These are phyloP conservation scores for Pestalotiopsis sp. DNA, from an alignment of 2,329 filamentous ascomycete species.

Conservation along the genomic window DNA sequence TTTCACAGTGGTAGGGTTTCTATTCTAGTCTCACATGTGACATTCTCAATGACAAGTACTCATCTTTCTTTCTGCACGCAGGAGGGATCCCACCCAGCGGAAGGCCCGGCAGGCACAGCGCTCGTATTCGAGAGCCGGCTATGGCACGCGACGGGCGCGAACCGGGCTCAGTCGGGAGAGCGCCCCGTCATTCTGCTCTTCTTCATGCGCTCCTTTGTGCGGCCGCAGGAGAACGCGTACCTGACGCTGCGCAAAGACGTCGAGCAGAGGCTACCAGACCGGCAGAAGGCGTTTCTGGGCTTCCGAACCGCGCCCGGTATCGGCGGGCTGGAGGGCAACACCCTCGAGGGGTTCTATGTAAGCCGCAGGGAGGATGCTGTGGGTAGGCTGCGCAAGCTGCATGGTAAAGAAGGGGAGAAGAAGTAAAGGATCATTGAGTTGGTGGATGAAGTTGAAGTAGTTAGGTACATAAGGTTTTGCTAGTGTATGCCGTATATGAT, in stretches of 20 bases:
- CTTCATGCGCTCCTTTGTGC: slow-evolving; percentile 32
- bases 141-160: slow-evolving; percentile 31
- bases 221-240: slow-evolving; percentile 32
- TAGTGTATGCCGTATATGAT: no score
- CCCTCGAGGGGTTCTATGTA: neutral
- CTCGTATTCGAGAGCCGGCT: slow-evolving; percentile 30
- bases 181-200: slow-evolving; percentile 19
- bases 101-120: slow-evolving; percentile 27
- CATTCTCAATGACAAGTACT: no score
- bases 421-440: neutral
- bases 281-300: slow-evolving; percentile 23
- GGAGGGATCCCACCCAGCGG: slow-evolving; percentile 23
- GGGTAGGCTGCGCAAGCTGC: neutral
- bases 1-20: slow-evolving; percentile 16
- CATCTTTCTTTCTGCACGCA: no score
- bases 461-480: no score
- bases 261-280: slow-evolving; percentile 26
- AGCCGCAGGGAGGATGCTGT: neutral
- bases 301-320: neutral
- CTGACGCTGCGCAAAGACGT: slow-evolving; percentile 30
- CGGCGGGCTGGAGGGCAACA: neutral
- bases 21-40: no score
- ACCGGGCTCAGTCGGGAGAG: slow-evolving; percentile 14
- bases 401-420: neutral
- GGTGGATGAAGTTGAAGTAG: no score